Evolutionary conservation across 2,329 filamentous ascomycete genomes (phyloP).

Genomic region (Colletotrichum destructivum): DNA sequence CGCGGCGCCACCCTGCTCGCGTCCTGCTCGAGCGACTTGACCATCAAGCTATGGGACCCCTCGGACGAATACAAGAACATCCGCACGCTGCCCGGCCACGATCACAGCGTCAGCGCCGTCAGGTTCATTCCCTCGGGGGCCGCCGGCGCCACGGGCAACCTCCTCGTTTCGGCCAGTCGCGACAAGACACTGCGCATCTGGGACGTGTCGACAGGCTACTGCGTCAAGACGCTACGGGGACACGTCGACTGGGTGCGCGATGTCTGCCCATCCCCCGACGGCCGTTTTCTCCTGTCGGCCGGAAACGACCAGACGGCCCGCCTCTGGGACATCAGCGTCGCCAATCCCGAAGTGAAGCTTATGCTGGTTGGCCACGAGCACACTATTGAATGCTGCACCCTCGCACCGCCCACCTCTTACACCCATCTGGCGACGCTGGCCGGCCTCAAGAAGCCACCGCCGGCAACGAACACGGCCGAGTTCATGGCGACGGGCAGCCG

Average conservation of each 20-base stretch:
- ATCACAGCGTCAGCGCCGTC: slow-evolving; percentile 91
- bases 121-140: slow-evolving; percentile 90
- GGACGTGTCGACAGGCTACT: slow-evolving; percentile 95
- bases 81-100: slow-evolving; percentile 89
- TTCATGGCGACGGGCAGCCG: slow-evolving; percentile 91
- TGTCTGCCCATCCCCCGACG: slow-evolving; percentile 86
- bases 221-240: slow-evolving; percentile 88
- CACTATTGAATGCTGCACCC: slow-evolving; percentile 85
- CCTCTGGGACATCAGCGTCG: slow-evolving; percentile 85
- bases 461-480: slow-evolving; percentile 82
- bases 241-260: slow-evolving; percentile 94
- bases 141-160: slow-evolving; percentile 82
- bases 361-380: slow-evolving; percentile 91
- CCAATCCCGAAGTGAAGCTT: slow-evolving; percentile 79
- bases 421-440: slow-evolving; percentile 82
- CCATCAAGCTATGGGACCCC: slow-evolving; percentile 96
- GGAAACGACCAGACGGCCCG: slow-evolving; percentile 87
- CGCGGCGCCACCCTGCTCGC: slow-evolving; percentile 78
- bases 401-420: slow-evolving; percentile 87
- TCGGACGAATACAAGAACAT: slow-evolving; percentile 96
- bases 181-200: slow-evolving; percentile 90
- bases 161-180: slow-evolving; percentile 88
- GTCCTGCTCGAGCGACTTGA: slow-evolving; percentile 89
- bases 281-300: slow-evolving; percentile 85
- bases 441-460: slow-evolving; percentile 86